Evolutionary conservation across 805 yeast species (phyloP).

Genomic region (Candida glaebosa): DNA sequence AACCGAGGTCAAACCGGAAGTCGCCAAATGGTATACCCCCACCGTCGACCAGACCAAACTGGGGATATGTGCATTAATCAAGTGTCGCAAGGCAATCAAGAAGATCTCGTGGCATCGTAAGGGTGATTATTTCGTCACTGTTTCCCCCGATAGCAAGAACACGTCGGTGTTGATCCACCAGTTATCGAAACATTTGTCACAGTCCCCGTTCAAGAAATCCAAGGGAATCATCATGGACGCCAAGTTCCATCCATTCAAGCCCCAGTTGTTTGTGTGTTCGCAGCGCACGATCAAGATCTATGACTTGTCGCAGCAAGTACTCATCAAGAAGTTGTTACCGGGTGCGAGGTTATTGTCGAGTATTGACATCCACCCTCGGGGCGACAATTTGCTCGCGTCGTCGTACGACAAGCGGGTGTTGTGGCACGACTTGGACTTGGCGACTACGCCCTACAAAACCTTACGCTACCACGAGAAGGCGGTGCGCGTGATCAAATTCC

Average conservation of each 20-base stretch:
- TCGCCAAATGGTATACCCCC: conserved; percentile 84
- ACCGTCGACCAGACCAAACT: conserved; percentile 50
- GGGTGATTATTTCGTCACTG: conserved; percentile 95
- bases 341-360: conserved; percentile 94
- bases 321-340: conserved; percentile 82
- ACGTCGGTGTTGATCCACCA: conserved; percentile 92
- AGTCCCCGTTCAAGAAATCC: conserved; percentile 90
- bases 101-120: conserved; percentile 92
- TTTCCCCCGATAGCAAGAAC: conserved; percentile 90
- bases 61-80: conserved; percentile 73
- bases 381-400: conserved; percentile 89
- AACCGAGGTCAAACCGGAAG: conserved; percentile 40
- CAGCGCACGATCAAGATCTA: conserved; percentile 90
- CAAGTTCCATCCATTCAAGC: conserved; percentile 94
- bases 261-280: conserved; percentile 89
- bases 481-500: conserved; percentile 84
- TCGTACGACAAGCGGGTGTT: conserved; percentile 92
- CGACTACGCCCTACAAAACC: conserved; percentile 89
- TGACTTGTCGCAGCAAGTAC: conserved; percentile 80
- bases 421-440: conserved; percentile 95
- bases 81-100: conserved; percentile 65
- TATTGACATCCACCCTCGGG: conserved; percentile 93
- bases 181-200: conserved; percentile 88
- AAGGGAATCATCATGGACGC: conserved; percentile 96
- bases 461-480: conserved; percentile 94